Percentiles rank a stretch among this genome's conserved stretches.
Conservation (phyloP, 768 basidiomycete species). For the Agaricus bisporus region DNA sequence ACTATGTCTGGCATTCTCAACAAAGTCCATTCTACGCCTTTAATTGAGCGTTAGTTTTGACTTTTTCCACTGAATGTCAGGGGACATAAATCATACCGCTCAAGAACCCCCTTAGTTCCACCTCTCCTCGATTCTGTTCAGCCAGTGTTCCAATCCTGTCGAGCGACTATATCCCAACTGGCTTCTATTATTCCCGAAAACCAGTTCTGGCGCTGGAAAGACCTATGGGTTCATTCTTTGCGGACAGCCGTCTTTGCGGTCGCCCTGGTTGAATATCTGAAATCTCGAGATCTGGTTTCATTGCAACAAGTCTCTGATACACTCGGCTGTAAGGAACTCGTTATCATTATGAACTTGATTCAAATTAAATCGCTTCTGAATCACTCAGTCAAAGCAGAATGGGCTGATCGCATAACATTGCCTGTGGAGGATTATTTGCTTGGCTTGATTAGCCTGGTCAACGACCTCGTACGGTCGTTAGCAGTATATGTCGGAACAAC, state of each 20-base stretch:
- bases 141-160: slow-evolving; percentile 51
- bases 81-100: neutral
- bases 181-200: slow-evolving; percentile 57
- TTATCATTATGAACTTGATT: neutral
- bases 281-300: slow-evolving; percentile 51
- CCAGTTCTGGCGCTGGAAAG: slow-evolving; percentile 82
- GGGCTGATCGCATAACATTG: slow-evolving; percentile 58
- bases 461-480: slow-evolving; percentile 57
- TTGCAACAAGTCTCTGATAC: slow-evolving; percentile 42
- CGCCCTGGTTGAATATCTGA: slow-evolving; percentile 60
- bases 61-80: neutral
- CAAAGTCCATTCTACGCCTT: slow-evolving; percentile 72
- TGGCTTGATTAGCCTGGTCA: slow-evolving; percentile 69
- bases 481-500: neutral
- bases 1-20: slow-evolving; percentile 70
- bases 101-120: slow-evolving; percentile 41
- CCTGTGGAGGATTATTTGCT: slow-evolving; percentile 79
- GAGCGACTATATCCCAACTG: slow-evolving; percentile 42
- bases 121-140: slow-evolving; percentile 49
- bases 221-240: slow-evolving; percentile 72
- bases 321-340: slow-evolving; percentile 56
- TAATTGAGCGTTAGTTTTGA: slow-evolving; percentile 42
- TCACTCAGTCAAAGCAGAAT: slow-evolving; percentile 56
- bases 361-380: neutral
- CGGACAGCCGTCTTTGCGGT: slow-evolving; percentile 62